These are phyloP conservation scores for Aspergillus pseudoviridinutans DNA, from an alignment of 2,329 filamentous ascomycete genomes.

Conservation along the genomic window DNA sequence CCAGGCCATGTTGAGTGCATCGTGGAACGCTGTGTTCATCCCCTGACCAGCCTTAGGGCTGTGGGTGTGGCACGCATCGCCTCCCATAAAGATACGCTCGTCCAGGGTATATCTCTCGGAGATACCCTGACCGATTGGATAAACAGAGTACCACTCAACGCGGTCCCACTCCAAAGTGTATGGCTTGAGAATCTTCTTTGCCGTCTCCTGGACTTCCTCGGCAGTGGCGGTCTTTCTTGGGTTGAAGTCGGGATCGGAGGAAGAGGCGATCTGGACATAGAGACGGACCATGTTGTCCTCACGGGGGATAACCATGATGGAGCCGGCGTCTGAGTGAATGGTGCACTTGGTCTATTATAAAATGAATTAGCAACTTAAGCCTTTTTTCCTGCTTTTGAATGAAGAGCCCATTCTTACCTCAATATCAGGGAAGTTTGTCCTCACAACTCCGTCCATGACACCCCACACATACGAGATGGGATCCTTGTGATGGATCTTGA, in stretches of 20 bases:
- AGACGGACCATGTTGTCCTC: conserved; percentile 49
- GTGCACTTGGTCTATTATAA: conserved; percentile 58
- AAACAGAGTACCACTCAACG: conserved; percentile 64
- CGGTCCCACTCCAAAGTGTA: conserved; percentile 61
- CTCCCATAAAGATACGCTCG: conserved; percentile 63
- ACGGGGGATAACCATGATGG: conserved; percentile 59
- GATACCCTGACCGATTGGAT: conserved; percentile 63
- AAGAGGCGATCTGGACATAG: conserved; percentile 58
- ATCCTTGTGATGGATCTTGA: conserved; percentile 63
- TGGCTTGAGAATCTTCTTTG: conserved; percentile 57
- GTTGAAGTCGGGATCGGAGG: conserved; percentile 58
- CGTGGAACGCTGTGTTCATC: conserved; percentile 59
- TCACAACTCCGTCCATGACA: conserved; percentile 63
- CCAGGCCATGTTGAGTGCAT: conserved; percentile 86
- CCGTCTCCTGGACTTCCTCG: conserved; percentile 55
- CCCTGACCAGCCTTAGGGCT: conserved; percentile 62
- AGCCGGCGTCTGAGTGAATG: conserved; percentile 61
- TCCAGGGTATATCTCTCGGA: conserved; percentile 62
- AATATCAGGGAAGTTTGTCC: conserved; percentile 61
- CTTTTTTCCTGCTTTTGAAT: not conserved
- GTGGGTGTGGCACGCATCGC: conserved; percentile 63
- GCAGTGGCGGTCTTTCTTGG: conserved; percentile 57
- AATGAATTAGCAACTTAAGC: conserved; percentile 1
- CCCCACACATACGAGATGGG: conserved; percentile 63
- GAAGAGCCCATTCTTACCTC: conserved; percentile 39